Base-by-base conservation (phyloP, 768 basidiomycete species). In the Hygrocybe coccinea region DNA sequence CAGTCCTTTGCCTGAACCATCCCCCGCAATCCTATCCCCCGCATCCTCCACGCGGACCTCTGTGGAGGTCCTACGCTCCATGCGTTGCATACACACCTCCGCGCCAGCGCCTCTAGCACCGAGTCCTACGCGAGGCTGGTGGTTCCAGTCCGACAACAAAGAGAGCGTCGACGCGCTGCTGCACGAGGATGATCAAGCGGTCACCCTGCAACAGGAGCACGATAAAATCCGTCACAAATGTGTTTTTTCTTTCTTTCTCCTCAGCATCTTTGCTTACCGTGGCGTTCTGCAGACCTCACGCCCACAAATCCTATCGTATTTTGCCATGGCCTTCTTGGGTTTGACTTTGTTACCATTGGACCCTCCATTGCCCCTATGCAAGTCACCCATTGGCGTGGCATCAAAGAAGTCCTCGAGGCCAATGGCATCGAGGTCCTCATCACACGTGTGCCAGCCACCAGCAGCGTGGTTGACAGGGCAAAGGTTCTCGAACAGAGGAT, bases 331-430 rank as follows among this genome's bases (percentile, higher is more conserved):
- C 79, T 97, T 1, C 79, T 97, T 7, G 91, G 92, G 1, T 95
- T 94, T 60, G 91, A 95, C 66, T 86, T 84, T 0, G 81, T 94
- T 61, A 87, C 83, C 2, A 86, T 92, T 21, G 87, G 89, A 1
- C 84, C 80, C 2, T 73, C 86, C 44, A 89, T 87, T 55, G 84
- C 86, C 11, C 85, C 91, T 3, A 63, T 97, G 15, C 85, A 94
- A 64, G 91, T 99, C 39, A 79, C 87, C 2, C 94, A 99, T 69
- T 99, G 97, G 97, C 82, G 95, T 36, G 97, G 97, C 6, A 95
- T 99, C 60, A 87, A 89, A 64, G 91, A 97, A 67, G 93, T 89
- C 15, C 77, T 99, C 6, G 86, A 95, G 64, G 80, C 87, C 36
- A 93, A 89, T 65, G 95, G 92, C 15, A 81, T 81, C 11, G 88